Evolutionary conservation across 2,329 filamentous ascomycete species (phyloP).

Genomic region (Colletotrichum higginsianum): DNA sequence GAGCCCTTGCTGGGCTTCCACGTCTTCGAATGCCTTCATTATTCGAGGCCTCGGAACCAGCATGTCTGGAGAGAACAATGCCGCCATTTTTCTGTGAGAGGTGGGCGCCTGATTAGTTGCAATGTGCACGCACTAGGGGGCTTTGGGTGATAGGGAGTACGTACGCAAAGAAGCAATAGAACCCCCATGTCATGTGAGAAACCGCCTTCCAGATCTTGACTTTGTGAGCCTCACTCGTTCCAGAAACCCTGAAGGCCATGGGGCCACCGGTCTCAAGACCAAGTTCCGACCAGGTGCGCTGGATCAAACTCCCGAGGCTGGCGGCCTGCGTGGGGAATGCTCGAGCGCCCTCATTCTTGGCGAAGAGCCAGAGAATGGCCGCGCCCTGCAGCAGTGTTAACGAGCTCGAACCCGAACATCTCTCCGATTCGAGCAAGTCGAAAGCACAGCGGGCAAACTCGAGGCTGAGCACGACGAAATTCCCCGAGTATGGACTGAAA

Average conservation of each 20-base stretch:
- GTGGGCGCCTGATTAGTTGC: neutral
- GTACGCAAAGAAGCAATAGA: slow-evolving; percentile 46
- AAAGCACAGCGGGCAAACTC: slow-evolving; percentile 23
- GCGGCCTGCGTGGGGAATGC: neutral
- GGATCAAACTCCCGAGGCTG: neutral
- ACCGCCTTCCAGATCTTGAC: slow-evolving; percentile 33
- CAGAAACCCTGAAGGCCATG: neutral
- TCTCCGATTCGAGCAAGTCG: slow-evolving; percentile 19
- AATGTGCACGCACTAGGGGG: neutral
- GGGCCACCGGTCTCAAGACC: neutral
- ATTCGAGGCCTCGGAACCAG: slow-evolving; percentile 7
- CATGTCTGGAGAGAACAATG: slow-evolving; percentile 7
- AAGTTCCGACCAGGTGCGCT: slow-evolving; percentile 5
- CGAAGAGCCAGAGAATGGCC: slow-evolving; percentile 42
- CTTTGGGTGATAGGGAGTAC: neutral
- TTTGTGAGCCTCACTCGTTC: neutral
- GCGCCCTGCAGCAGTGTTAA: slow-evolving; percentile 44
- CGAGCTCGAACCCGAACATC: neutral
- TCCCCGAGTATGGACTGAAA: neutral
- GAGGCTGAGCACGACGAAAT: neutral
- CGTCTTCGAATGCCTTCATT: slow-evolving; percentile 17
- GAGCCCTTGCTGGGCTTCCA: too few relatives aligned
- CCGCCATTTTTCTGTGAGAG: slow-evolving; percentile 4
- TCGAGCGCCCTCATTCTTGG: neutral
- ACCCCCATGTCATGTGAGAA: slow-evolving; percentile 44